Conservation (phyloP, 495 filamentous ascomycete genomes). For the Parathielavia appendiculata region DNA sequence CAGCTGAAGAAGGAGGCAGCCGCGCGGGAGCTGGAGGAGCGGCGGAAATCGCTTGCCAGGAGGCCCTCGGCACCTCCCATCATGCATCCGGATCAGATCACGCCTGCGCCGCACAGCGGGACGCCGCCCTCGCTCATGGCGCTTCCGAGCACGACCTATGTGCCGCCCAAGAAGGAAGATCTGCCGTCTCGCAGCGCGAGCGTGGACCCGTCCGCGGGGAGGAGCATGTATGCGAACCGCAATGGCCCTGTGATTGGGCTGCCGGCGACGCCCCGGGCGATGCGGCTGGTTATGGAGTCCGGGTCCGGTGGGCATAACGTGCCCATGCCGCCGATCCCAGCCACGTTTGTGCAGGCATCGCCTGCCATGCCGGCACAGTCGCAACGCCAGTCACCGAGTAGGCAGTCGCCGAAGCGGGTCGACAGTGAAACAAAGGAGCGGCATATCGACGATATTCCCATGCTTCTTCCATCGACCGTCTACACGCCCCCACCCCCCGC, state of each 20-base stretch:
- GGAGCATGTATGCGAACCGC: slow-evolving; percentile 45
- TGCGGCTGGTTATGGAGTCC: slow-evolving; percentile 69
- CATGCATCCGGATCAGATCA: slow-evolving; percentile 63
- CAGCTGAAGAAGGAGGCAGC: slow-evolving; percentile 68
- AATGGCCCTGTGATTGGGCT: slow-evolving; percentile 57
- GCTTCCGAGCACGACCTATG: slow-evolving; percentile 33
- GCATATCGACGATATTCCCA: slow-evolving; percentile 20
- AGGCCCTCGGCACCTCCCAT: slow-evolving; percentile 75
- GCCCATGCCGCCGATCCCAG: slow-evolving; percentile 62
- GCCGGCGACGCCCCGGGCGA: slow-evolving; percentile 78
- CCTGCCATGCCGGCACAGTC: slow-evolving; percentile 14
- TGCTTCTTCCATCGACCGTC: slow-evolving; percentile 56
- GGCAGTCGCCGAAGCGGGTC: slow-evolving; percentile 15
- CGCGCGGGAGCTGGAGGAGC: slow-evolving; percentile 80
- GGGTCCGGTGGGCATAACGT: slow-evolving; percentile 52
- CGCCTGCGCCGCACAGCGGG: slow-evolving; percentile 30
- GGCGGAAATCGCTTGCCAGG: slow-evolving; percentile 73
- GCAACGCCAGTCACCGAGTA: slow-evolving; percentile 19
- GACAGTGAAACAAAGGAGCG: slow-evolving; percentile 21
- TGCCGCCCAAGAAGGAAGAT: slow-evolving; percentile 34
- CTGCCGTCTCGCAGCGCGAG: slow-evolving; percentile 45
- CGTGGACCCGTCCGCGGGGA: slow-evolving; percentile 36
- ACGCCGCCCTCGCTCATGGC: slow-evolving; percentile 15
- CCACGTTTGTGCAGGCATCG: slow-evolving; percentile 39
- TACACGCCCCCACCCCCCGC: slow-evolving; percentile 53